phyloP scores from a whole-genome alignment of 106 monocot species.

The Dendrobium nobile region DNA sequence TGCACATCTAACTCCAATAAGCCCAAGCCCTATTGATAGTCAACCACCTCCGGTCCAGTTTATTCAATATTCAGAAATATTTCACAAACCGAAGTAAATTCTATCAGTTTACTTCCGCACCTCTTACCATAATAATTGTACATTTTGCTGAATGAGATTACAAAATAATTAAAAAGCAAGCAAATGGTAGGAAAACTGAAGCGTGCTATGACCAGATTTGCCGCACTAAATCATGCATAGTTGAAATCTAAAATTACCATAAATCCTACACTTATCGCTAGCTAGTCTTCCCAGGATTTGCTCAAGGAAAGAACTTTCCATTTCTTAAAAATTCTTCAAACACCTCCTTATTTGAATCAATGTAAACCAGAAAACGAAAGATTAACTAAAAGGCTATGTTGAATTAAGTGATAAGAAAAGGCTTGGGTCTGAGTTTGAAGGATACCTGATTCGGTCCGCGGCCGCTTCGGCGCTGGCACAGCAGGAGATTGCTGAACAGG shows the following conservation, averaged over 20 bases:
- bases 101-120: not conserved
- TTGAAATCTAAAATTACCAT: not conserved
- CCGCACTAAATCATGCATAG: not conserved
- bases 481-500: not conserved
- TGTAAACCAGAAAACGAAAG: not conserved
- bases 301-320: not conserved
- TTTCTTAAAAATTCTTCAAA: not conserved
- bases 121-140: not conserved
- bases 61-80: not conserved
- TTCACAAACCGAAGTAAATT: not conserved
- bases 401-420: not conserved
- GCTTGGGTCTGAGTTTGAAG: not conserved
- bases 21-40: not conserved
- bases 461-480: not conserved
- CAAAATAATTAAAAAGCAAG: not conserved
- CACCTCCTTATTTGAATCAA: not conserved
- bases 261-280: not conserved
- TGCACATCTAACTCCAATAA: not conserved
- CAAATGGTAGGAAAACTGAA: not conserved
- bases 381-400: not conserved
- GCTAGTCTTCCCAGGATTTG: not conserved
- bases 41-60: not conserved
- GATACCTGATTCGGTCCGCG: conserved; percentile 6
- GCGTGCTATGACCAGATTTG: not conserved
- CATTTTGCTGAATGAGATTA: not conserved